These are phyloP conservation scores for Colletotrichum sp. DNA, from an alignment of 2,329 filamentous ascomycete species.

Conservation along the genomic window DNA sequence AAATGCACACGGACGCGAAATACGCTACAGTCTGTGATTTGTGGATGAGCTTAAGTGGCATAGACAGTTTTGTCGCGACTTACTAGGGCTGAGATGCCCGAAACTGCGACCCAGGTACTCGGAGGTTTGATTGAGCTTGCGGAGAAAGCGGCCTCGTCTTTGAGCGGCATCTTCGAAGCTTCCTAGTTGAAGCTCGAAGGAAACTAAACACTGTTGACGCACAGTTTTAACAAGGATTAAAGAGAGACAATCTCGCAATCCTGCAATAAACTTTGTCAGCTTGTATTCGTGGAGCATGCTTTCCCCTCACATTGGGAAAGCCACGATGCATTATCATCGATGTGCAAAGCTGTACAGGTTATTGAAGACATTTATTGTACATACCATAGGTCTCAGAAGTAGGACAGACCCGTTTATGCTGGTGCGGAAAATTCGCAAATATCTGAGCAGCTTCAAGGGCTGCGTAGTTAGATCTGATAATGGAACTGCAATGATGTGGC, in stretches of 20 bases:
- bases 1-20: constrained; percentile 3
- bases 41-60: neutral
- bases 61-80: neutral
- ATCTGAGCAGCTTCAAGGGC: neutral
- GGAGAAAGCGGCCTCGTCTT: neutral
- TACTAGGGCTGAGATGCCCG: neutral
- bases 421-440: neutral
- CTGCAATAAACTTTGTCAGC: neutral
- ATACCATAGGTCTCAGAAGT: neutral
- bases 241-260: too few relatives aligned
- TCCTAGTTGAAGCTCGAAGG: neutral
- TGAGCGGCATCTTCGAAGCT: neutral
- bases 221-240: neutral
- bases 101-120: neutral
- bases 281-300: neutral
- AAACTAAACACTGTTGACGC: neutral
- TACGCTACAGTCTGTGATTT: neutral
- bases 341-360: neutral
- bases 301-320: neutral
- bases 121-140: neutral
- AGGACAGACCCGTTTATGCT: neutral
- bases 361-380: neutral
- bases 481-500: neutral
- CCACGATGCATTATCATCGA: neutral
- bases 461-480: neutral